Percentiles rank a stretch among this genome's conserved stretches.
Conservation (phyloP, 352 stramenopile species). For the Phytophthora rubi region DNA sequence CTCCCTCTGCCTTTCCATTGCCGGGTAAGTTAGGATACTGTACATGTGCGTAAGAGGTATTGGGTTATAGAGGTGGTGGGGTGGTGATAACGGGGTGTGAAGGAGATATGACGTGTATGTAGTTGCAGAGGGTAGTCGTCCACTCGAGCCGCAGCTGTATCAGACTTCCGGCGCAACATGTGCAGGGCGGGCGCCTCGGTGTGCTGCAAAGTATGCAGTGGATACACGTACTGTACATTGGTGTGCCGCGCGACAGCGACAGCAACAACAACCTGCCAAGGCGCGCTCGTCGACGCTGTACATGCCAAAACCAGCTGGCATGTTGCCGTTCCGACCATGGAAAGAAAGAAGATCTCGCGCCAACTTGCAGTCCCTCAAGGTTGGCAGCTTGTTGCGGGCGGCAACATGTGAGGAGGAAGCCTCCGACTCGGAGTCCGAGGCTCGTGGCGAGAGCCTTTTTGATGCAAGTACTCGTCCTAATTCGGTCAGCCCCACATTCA, state of each 20-base stretch:
- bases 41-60: neutral
- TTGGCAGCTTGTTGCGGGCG: too few relatives aligned
- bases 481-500: too few relatives aligned
- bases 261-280: too few relatives aligned
- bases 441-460: too few relatives aligned
- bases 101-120: neutral
- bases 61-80: neutral
- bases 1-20: constrained; percentile 25
- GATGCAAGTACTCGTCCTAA: neutral
- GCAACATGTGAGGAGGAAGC: too few relatives aligned
- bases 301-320: too few relatives aligned
- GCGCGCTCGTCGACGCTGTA: too few relatives aligned
- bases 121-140: neutral
- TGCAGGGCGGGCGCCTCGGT: neutral
- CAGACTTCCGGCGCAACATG: constrained; percentile 1
- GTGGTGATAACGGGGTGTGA: neutral
- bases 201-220: too few relatives aligned
- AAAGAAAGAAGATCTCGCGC: neutral
- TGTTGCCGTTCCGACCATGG: neutral
- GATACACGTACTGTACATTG: too few relatives aligned
- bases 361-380: neutral
- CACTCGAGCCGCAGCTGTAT: neutral
- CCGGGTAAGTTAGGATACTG: neutral
- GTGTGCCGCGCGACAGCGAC: too few relatives aligned
- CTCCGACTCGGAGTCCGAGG: neutral